These are phyloP conservation scores for Talaromyces sp. DNA, from an alignment of 2,329 filamentous ascomycete genomes.

Conservation along the genomic window DNA sequence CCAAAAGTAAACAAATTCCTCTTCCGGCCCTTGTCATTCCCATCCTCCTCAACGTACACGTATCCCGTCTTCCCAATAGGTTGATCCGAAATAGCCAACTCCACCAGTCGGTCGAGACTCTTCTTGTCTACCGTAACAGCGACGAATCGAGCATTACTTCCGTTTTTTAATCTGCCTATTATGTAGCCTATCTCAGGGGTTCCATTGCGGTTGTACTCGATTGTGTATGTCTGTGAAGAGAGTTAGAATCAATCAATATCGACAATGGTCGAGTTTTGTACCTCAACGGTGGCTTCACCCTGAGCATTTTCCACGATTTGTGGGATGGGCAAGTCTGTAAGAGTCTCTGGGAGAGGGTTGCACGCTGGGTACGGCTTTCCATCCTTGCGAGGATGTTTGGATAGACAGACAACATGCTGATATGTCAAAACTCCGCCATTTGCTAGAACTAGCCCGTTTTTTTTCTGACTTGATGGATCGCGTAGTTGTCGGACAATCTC, in stretches of 20 bases:
- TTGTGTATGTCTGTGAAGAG: slow-evolving; percentile 54
- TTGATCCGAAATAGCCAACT: slow-evolving; percentile 7
- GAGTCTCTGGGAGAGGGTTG: slow-evolving; percentile 45
- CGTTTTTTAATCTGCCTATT: slow-evolving; percentile 50
- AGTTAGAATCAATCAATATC: neutral
- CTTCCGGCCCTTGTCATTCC: neutral
- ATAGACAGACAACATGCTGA: slow-evolving; percentile 61
- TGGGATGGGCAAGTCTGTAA: slow-evolving; percentile 42
- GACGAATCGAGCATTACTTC: slow-evolving; percentile 50
- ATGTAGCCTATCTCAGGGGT: slow-evolving; percentile 49
- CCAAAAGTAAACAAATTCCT: slow-evolving; percentile 14
- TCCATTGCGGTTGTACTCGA: slow-evolving; percentile 54
- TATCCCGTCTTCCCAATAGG: slow-evolving; percentile 10
- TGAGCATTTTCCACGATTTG: slow-evolving; percentile 42
- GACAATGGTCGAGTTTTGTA: too few species aligned
- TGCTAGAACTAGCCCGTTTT: slow-evolving; percentile 58
- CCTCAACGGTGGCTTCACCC: slow-evolving; percentile 54
- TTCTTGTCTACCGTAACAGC: slow-evolving; percentile 45
- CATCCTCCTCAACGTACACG: slow-evolving; percentile 5
- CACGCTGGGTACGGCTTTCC: slow-evolving; percentile 45
- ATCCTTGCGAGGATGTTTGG: slow-evolving; percentile 41
- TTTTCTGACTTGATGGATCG: slow-evolving; percentile 34
- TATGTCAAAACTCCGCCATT: slow-evolving; percentile 66
- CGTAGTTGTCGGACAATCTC: slow-evolving; percentile 56
- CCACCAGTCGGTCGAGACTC: neutral